Percentiles rank a stretch among this genome's conserved stretches.
Conservation (phyloP, 2,329 filamentous ascomycete genomes). For the Colletotrichum plurivorum region DNA sequence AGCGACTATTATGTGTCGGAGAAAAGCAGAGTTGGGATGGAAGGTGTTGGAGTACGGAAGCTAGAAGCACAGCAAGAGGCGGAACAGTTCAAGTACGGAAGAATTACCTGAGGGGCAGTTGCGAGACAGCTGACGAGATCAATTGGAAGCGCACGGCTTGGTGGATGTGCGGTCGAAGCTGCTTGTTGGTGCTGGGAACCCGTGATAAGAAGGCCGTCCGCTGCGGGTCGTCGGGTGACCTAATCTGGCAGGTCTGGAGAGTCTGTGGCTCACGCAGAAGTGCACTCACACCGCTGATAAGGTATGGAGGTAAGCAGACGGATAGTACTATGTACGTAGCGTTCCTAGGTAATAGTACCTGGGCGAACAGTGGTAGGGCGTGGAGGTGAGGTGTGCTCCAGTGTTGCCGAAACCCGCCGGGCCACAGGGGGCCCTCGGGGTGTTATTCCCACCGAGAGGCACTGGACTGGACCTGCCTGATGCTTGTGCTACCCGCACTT, state of each 20-base stretch:
- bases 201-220: slow-evolving; percentile 38
- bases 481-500: neutral
- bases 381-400: slow-evolving; percentile 6
- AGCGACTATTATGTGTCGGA: slow-evolving; percentile 30
- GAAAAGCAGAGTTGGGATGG: slow-evolving; percentile 15
- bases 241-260: slow-evolving; percentile 40
- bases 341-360: neutral
- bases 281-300: neutral
- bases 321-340: no score
- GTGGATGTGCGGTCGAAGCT: slow-evolving; percentile 37
- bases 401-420: slow-evolving; percentile 32
- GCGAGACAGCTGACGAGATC: slow-evolving; percentile 40
- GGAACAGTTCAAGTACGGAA: slow-evolving; percentile 25
- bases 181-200: slow-evolving; percentile 34
- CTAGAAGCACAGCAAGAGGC: slow-evolving; percentile 6
- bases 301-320: neutral
- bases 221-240: slow-evolving; percentile 41
- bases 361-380: slow-evolving; percentile 16
- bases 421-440: slow-evolving; percentile 26
- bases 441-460: slow-evolving; percentile 5
- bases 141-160: slow-evolving; percentile 37
- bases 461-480: slow-evolving; percentile 7
- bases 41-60: neutral
- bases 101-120: slow-evolving; percentile 33
- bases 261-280: slow-evolving; percentile 30